These are phyloP conservation scores for Bipolaris sorokiniana DNA, from an alignment of 2,329 filamentous ascomycete species.

Conservation along the genomic window DNA sequence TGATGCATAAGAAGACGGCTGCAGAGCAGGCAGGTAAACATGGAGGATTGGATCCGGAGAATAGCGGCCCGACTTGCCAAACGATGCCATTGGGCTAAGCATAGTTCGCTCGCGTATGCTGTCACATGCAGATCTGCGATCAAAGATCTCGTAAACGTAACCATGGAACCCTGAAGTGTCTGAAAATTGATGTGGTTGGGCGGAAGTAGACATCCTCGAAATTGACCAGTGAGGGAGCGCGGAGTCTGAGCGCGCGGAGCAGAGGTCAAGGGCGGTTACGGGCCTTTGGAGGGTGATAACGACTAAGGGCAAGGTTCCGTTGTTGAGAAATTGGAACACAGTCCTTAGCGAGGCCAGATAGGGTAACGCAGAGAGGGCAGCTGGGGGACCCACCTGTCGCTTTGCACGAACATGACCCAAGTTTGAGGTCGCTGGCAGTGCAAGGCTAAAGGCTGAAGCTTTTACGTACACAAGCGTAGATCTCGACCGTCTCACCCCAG, in stretches of 20 bases:
- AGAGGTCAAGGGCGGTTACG: slow-evolving; percentile 2
- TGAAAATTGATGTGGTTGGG: slow-evolving; percentile 7
- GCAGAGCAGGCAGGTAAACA: neutral
- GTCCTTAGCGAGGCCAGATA: slow-evolving; percentile 5
- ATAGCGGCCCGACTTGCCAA: slow-evolving; percentile 26
- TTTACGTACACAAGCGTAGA: slow-evolving; percentile 32
- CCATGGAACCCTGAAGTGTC: slow-evolving; percentile 18
- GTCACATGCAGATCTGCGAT: slow-evolving; percentile 32
- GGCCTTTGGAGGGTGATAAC: slow-evolving; percentile 7
- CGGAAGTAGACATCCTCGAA: neutral
- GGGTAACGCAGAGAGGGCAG: slow-evolving; percentile 3
- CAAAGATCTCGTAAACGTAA: slow-evolving; percentile 35
- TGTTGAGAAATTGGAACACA: slow-evolving; percentile 18
- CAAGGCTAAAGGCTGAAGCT: slow-evolving; percentile 22
- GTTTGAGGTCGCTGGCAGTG: slow-evolving; percentile 22
- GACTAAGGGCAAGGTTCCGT: slow-evolving; percentile 6
- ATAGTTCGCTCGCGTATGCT: slow-evolving; percentile 8
- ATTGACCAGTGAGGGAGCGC: slow-evolving; percentile 11
- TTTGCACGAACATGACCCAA: slow-evolving; percentile 25
- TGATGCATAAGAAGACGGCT: neutral
- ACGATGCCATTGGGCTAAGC: slow-evolving; percentile 15
- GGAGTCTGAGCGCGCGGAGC: slow-evolving; percentile 4
- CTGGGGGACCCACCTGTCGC: slow-evolving; percentile 14
- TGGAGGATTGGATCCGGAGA: slow-evolving; percentile 17
- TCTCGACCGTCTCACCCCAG: slow-evolving; percentile 19